Percentiles rank a stretch among this genome's conserved stretches.
Conservation (phyloP, 2,329 filamentous ascomycete species). For the Cladosporium sp. region DNA sequence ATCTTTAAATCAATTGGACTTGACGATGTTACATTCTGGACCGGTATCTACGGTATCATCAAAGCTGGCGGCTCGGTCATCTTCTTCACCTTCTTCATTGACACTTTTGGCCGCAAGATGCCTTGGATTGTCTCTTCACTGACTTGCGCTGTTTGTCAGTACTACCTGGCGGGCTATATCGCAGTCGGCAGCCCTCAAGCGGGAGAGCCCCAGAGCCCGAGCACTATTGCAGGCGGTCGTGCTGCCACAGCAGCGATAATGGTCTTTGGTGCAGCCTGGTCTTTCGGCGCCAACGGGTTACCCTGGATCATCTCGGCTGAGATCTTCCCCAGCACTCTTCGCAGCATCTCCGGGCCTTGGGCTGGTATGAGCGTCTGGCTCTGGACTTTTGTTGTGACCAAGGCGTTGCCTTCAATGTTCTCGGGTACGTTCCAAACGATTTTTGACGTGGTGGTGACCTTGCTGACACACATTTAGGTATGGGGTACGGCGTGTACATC, state of each 20-base stretch:
- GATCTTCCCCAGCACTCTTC: constrained; percentile 36
- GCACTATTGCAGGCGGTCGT: constrained; percentile 33
- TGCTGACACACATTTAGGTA: constrained; percentile 11
- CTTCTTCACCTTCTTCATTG: constrained; percentile 34
- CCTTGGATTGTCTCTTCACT: constrained; percentile 28
- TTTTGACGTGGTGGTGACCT: neutral
- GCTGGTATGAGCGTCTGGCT: constrained; percentile 26
- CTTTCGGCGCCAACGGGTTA: constrained; percentile 33
- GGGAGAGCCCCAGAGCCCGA: constrained; percentile 25
- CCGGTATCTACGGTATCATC: constrained; percentile 34
- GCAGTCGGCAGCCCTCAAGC: constrained; percentile 29
- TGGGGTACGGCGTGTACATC: constrained; percentile 36
- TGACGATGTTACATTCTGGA: constrained; percentile 31
- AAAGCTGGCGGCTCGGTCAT: constrained; percentile 33
- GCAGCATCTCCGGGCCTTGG: constrained; percentile 34
- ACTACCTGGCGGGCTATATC: constrained; percentile 34
- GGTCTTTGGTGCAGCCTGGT: constrained; percentile 36
- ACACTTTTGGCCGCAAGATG: constrained; percentile 32
- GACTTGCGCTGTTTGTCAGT: constrained; percentile 32
- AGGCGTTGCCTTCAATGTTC: constrained; percentile 37
- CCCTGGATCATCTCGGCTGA: constrained; percentile 41
- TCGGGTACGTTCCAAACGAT: constrained; percentile 16
- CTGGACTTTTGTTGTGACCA: constrained; percentile 36
- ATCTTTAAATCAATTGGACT: constrained; percentile 34
- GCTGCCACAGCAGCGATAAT: constrained; percentile 36